Evolutionary conservation across 257 asterid species (phyloP), one percentile per base, ranked within the genome.

Genomic region (Echites panduratus): DNA sequence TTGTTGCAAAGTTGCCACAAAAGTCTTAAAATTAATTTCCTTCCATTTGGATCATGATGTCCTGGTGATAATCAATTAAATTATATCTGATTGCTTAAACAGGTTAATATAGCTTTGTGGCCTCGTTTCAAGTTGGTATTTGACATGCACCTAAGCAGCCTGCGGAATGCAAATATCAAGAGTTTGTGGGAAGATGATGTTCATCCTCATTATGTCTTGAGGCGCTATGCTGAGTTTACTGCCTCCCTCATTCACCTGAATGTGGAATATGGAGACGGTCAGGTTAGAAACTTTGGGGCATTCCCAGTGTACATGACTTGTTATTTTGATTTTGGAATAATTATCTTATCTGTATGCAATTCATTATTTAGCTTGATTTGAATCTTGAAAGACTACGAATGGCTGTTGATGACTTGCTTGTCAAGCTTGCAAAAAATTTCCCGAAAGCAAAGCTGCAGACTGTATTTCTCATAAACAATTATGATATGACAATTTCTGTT

Each of bases 61-160:
- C 29, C 9, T 64, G 65, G 38, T 9, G 26, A 16, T 63, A 41
- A 47, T 58, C 9, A 29, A 70, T 64, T 62, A 38, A 59, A 58
- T 40, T 47, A 24, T 2, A 47, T 49, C 7, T 29, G 35, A 67
- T 73, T 72, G 69, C 71, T 78, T 48, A 80, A 70, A 81, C 96
- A 94, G 99, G 92, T 95, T 61, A 95, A 95, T 78, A 92, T 95
- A 79, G 84, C 96, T 56, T 79, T 95, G 76, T 95, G 99, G 98
- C 99, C 99, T 45, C 96, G 98, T 67, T 95, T 95, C 88, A 95
- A 95, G 90, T 87, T 95, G 93, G 99, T 92, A 49, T 91, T 95
- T 79, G 98, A 95, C 84, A 87, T 90, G 99, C 99, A 95, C 75
- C 90, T 95, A 86, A 85, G 81, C 84, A 95, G 99, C 80, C 78